Conservation (phyloP, 148 eudicot genomes). For the Vaccinium vitisidaea region DNA sequence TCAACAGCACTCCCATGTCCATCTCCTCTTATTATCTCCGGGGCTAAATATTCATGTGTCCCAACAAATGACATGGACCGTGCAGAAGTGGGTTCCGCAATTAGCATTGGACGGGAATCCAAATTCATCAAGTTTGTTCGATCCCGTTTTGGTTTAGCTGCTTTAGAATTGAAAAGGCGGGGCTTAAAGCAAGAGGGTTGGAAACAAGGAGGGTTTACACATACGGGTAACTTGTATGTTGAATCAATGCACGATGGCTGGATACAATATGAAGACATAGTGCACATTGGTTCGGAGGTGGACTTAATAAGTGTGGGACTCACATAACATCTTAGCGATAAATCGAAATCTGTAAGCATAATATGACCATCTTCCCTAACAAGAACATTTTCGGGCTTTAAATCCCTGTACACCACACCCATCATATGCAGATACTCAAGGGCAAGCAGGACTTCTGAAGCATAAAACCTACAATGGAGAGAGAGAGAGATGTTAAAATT, state of each 20-base stretch:
- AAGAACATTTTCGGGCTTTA: slow-evolving; percentile 46
- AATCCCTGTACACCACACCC: slow-evolving; percentile 47
- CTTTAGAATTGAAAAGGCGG: slow-evolving; percentile 39
- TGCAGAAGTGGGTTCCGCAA: slow-evolving; percentile 48
- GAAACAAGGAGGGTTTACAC: slow-evolving; percentile 42
- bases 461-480: slow-evolving; percentile 27
- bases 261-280: slow-evolving; percentile 30
- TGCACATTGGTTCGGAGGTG: slow-evolving; percentile 39
- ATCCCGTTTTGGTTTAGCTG: slow-evolving; percentile 35
- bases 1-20: slow-evolving; percentile 56
- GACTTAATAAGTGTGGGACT: slow-evolving; percentile 53
- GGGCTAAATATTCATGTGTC: slow-evolving; percentile 49
- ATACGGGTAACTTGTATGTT: slow-evolving; percentile 52
- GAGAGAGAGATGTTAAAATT: slow-evolving; percentile 10
- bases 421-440: slow-evolving; percentile 52
- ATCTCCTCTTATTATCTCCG: slow-evolving; percentile 43
- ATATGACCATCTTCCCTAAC: slow-evolving; percentile 51
- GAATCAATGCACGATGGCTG: slow-evolving; percentile 59
- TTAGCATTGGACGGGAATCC: slow-evolving; percentile 48
- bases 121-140: slow-evolving; percentile 20
- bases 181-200: slow-evolving; percentile 45
- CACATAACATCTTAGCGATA: slow-evolving; percentile 38
- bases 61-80: slow-evolving; percentile 54
- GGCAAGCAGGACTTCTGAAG: slow-evolving; percentile 37
- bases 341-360: slow-evolving; percentile 48